Base-by-base conservation (phyloP, 495 filamentous ascomycete species). In the Trichoderma orchidacearum region DNA sequence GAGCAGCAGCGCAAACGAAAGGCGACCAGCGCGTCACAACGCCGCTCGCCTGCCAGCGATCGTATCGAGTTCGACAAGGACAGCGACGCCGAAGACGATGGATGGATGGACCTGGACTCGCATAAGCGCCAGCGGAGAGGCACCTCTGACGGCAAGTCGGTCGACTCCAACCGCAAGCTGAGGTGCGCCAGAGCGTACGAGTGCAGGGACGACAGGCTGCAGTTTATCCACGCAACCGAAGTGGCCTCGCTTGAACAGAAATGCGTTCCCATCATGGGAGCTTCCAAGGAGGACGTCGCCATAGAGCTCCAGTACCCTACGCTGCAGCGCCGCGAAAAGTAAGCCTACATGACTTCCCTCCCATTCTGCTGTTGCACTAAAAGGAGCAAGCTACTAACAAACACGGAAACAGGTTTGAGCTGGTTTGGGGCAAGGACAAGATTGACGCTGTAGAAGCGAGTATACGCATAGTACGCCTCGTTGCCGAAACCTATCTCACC, bases 371-470 rank as follows among this genome's bases (percentile, higher is more conserved):
- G 38, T 25, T 56, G 23, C 11, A 30, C 30, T 30, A 11, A 31
- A 15, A n/a, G 3, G 5, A 58, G 53, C 29, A 56, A 36, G 32
- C 51, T 41, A 11, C 7, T 38, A 5, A 34, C 21, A 15, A 53
- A 27, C 58, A 59, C 55, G 54, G n/a, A 51, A 56, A 12, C 62
- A 88, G 86, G 60, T 97, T 89, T 63, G 76, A 92, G 56, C 80
- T 91, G 7, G 85, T 91, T 30, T 79, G 78, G 54, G 84, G 87
- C 15, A 82, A 81, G 58, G 87, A 93, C 36, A 80, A 93, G 62
- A 96, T 95, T 71, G 84, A 89, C 60, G 85, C 90, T 5, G 70
- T 91, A 56, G 80, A 85, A 61, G 93, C 97, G 60, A 96, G 96
- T 59, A 74, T 85, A 55, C 78, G 85, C 51, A 85, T 89, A 13